Conservation (phyloP, 306 rosid species). For the Rosa rugosa region DNA sequence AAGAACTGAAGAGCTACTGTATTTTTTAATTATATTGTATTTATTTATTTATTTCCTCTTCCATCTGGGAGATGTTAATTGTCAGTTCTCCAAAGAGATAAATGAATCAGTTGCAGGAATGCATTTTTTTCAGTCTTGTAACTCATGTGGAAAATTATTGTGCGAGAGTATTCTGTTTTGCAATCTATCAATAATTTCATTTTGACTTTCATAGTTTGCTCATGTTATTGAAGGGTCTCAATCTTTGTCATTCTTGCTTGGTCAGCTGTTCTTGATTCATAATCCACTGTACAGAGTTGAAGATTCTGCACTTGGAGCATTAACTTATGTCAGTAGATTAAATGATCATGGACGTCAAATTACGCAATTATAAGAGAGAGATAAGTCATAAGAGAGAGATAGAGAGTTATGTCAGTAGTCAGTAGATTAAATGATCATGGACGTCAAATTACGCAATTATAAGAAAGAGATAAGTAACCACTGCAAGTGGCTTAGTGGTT, state of each 20-base stretch:
- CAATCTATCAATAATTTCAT: neutral
- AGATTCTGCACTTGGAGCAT: neutral
- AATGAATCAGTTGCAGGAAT: conserved; percentile 13
- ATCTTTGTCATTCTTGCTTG: conserved; percentile 4
- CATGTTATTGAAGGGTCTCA: neutral
- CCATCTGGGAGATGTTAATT: conserved; percentile 25
- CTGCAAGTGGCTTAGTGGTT: too few relatives aligned
- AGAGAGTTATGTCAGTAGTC: too few relatives aligned
- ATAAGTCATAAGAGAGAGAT: too few relatives aligned
- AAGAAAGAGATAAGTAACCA: too few relatives aligned
- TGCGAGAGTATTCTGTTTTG: neutral
- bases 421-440: too few relatives aligned
- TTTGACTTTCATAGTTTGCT: neutral
- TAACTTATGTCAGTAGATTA: neutral
- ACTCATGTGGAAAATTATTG: neutral
- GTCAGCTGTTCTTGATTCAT: neutral
- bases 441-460: too few relatives aligned
- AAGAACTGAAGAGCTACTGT: conserved; percentile 29
- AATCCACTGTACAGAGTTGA: neutral
- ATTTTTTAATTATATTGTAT: conserved; percentile 53
- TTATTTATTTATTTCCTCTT: conserved; percentile 31
- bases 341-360: too few relatives aligned
- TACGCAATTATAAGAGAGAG: neutral
- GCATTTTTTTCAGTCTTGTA: conserved; percentile 8
- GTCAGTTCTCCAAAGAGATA: conserved; percentile 21